Evolutionary conservation across 441 rosid species (phyloP), one percentile per base, ranked within the genome.

Genomic region (Jatropha podagrica): DNA sequence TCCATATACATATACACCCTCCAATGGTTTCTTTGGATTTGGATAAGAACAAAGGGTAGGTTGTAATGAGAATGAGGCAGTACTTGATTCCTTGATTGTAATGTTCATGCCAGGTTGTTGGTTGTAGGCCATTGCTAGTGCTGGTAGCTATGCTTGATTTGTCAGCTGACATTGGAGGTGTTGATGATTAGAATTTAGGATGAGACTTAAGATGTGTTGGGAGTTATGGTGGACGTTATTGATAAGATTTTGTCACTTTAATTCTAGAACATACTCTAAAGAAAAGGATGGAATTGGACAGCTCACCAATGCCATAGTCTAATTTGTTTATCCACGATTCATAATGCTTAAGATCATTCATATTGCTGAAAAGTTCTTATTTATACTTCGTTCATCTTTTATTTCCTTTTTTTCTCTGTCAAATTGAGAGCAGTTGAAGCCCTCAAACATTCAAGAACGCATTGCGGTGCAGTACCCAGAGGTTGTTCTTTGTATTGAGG

Each of bases 401-500:
- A 13, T 4, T 13, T 49, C 32, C 54, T 7, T 62, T 14, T 70
- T 13, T 59, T 60, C 79, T 66, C 58, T 15, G 54, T 77, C 63
- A 67, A 76, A 63, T 74, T 58, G 60, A 17, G 82, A 84, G 86
- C 81, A 77, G 77, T 74, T 78, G 74, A 89, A 83, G 87, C 80
- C 89, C 63, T 76, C 82, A 60, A 77, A 77, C 46, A 44, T 75
- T 74, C 78, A 81, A 58, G 88, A 88, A 60, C 76, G 80, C n/a
- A 65, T 65, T 27, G 77, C 87, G 71, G 78, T 83, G 54, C 67
- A 49, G 68, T 74, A 69, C 79, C 94, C 92, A 8, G 97, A 95
- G 82, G 87, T 87, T 71, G 83, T 92, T 82, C 87, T 96, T 63
- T 90, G 89, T 52, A 76, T 91, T 75, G 97, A 93, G 86, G 86